Evolutionary conservation across 2,329 filamentous ascomycete genomes (phyloP), one percentile per base, ranked within the genome.

Genomic region (Fusarium paranaense): DNA sequence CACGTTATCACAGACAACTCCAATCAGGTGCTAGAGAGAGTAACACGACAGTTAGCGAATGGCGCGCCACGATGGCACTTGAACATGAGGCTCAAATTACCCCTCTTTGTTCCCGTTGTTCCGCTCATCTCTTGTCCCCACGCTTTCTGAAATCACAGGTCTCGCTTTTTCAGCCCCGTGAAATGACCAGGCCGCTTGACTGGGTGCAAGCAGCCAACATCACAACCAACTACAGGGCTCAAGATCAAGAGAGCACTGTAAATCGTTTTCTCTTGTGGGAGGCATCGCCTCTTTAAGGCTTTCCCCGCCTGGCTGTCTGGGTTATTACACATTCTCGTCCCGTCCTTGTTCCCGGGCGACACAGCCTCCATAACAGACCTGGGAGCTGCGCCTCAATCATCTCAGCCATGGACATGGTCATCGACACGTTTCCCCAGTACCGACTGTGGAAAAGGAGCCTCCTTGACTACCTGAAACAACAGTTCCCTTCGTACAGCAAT

Each of bases 341-440:
- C 16, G 50, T 27, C 20, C 35, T n/a, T 14, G 16, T 13, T 61
- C 11, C 40, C n/a, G 42, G 59, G 59, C 59, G 30, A 30, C 5
- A 57, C 20, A 58, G 32, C 38, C 35, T 10, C 62, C n/a, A 16
- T n/a, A 30, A 18, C 30, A 20, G 6, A 25, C n/a, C 20, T 65
- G 38, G 18, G 18, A 40, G 9, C 37, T 40, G 18, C 37, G 37
- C 37, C 37, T 63, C 47, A 20, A 16, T 20, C 13, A 5, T 6
- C 30, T 30, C 3, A 20, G 30, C 27, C 30, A 66, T 66, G 35
- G 37, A 18, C n/a, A 67, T 67, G 58, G 58, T 13, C 18, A 25
- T 67, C 6, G 64, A 67, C 58, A 62, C 50, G 6, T 47, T 62
- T n/a, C 16, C 27, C 9, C 58, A 62, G 14, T 67, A 67, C 58